Evolutionary conservation across 352 stramenopile genomes (phyloP), one percentile per base, ranked within the genome.

Genomic region (Globisporangium heterothallicum): DNA sequence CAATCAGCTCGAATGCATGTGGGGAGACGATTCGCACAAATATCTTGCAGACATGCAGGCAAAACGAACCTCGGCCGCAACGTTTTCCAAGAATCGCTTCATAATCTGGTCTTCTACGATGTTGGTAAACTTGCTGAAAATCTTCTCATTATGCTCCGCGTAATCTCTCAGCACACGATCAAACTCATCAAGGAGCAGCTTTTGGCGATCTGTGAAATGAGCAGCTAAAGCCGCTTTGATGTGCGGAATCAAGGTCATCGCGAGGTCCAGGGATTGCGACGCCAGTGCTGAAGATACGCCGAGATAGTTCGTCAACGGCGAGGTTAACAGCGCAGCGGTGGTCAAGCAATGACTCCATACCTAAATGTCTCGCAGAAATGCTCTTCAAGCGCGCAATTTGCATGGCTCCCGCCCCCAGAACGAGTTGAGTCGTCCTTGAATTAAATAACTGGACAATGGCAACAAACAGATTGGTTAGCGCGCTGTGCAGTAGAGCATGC

Each of bases 51-150:
- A 52, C 18, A 57, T 58, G 2, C 14, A 38, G 42, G 29, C 27
- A 8, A 19, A 34, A 64, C 61, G 24, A 29, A 82, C 74, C 53
- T 90, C 78, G 6, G 71, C 70, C 25, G 80, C 69, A 40, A 92
- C 67, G 29, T 89, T 88, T 48, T 92, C 81, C 41, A 94, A 44
- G 47, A 86, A 89, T 4, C 94, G 78, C 57, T 98, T 96, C 66
- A 99, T 95, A 63, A 98, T 97, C 56, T 94, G 83, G 50, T 97
- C 93, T 61, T 96, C 94, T 49, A 99, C 96, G 48, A 99, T 98
- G 48, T 78, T 96, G 0, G 97, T 97, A 69, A 99, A 98, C 61
- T 98, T 99, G 62, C 82, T 95, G 46, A 98, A 88, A 60, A 99
- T 97, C 59, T 98, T 98, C 65, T 98, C 90, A 58, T 95, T 96